Conservation (phyloP, 1,284 basidiomycete genomes). For the Gomphus bonarii region DNA sequence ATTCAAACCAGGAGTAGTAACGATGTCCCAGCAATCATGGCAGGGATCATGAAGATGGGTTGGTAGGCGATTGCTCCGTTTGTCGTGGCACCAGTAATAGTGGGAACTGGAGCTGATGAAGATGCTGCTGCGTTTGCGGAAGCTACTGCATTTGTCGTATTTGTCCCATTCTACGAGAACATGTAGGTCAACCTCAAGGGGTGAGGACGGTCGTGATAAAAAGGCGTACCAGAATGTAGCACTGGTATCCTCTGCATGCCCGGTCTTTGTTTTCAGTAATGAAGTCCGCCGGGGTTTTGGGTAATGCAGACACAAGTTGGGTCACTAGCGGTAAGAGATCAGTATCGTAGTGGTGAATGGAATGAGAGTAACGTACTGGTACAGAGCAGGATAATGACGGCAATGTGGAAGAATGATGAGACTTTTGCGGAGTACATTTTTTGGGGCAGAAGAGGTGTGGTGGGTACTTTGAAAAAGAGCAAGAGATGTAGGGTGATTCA, state of each 20-base stretch:
- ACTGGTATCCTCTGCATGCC: not conserved
- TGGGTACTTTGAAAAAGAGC: not conserved
- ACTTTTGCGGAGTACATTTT: not conserved
- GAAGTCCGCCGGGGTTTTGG: not conserved
- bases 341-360: not conserved
- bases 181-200: not conserved
- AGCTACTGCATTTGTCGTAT: not conserved
- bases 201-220: not conserved
- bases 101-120: not conserved
- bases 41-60: not conserved
- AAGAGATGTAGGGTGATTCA: not conserved
- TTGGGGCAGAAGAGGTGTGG: not conserved
- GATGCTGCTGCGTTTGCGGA: not conserved
- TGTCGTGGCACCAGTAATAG: not conserved
- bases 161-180: not conserved
- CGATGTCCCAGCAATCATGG: not conserved
- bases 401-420: not conserved
- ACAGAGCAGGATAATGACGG: not conserved
- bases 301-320: not conserved
- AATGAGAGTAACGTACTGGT: not conserved
- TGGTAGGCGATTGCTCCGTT: not conserved
- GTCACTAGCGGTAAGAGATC: not conserved
- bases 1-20: not conserved
- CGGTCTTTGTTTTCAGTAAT: not conserved
- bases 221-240: not conserved